A percentile compares a stretch with the other conserved stretches of the same genome.
phyloP scores from a whole-genome alignment of 495 filamentous ascomycete genomes.

The Emericellopsis terricola region DNA sequence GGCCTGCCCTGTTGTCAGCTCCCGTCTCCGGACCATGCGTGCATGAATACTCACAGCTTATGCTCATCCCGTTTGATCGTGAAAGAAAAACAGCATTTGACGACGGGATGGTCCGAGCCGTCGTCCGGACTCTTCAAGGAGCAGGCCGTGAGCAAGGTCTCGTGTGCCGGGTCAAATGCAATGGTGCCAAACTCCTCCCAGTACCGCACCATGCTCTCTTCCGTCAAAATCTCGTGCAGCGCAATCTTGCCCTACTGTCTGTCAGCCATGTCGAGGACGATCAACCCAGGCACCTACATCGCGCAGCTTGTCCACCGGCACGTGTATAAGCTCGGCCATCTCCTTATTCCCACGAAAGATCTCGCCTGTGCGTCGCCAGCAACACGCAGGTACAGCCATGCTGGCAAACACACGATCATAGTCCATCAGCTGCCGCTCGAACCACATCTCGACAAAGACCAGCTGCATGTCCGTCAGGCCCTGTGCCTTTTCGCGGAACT shows the following conservation, averaged over 20 bases:
- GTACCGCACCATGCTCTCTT: conserved; percentile 87
- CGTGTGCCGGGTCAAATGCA: conserved; percentile 89
- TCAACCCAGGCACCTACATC: conserved; percentile 81
- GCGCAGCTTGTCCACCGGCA: conserved; percentile 76
- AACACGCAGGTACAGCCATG: conserved; percentile 96
- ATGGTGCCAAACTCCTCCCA: conserved; percentile 99
- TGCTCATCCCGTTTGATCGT: conserved; percentile 86
- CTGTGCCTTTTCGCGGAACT: conserved; percentile 90
- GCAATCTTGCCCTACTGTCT: conserved; percentile 66
- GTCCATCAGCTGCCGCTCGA: conserved; percentile 84
- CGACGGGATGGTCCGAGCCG: conserved; percentile 48
- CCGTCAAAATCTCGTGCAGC: conserved; percentile 86
- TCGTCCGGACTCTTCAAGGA: conserved; percentile 73
- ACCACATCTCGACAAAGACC: conserved; percentile 95
- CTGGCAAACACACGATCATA: conserved; percentile 97
- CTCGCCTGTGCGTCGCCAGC: conserved; percentile 91
- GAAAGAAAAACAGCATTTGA: conserved; percentile 94
- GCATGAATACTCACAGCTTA: conserved; percentile 60
- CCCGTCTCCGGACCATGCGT: conserved; percentile 4
- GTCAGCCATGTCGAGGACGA: no score
- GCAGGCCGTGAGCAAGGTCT: conserved; percentile 90
- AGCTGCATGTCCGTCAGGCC: conserved; percentile 80
- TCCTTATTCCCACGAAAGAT: conserved; percentile 97
- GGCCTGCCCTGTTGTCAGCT: conserved; percentile 34
- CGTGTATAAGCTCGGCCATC: conserved; percentile 92